These are phyloP conservation scores for Wakefieldia striispora DNA, from an alignment of 768 basidiomycete species.

Conservation along the genomic window DNA sequence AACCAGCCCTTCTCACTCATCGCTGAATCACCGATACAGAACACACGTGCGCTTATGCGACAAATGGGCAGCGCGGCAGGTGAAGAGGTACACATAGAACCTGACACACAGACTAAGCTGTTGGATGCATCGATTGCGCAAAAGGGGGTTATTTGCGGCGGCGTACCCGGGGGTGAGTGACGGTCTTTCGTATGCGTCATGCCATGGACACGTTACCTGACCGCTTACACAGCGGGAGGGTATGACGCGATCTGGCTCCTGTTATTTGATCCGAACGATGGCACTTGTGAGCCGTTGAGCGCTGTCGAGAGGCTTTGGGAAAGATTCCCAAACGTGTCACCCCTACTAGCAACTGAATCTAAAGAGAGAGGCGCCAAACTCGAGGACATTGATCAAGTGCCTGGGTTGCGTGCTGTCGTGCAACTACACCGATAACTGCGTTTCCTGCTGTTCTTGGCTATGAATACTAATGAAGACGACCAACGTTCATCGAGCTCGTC, in stretches of 20 bases:
- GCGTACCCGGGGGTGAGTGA: conserved; percentile 89
- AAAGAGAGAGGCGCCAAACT: conserved; percentile 60
- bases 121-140: conserved; percentile 74
- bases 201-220: neutral
- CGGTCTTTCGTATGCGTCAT: neutral
- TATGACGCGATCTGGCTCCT: conserved; percentile 97
- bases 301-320: conserved; percentile 72
- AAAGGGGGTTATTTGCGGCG: conserved; percentile 89
- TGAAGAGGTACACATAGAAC: conserved; percentile 82
- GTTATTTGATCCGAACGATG: conserved; percentile 58
- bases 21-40: conserved; percentile 38
- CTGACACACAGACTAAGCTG: conserved; percentile 78
- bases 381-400: conserved; percentile 56
- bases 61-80: conserved; percentile 71
- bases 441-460: too few species aligned
- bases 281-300: conserved; percentile 49
- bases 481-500: too few species aligned
- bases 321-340: conserved; percentile 61
- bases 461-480: too few species aligned
- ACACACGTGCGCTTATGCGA: conserved; percentile 77
- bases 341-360: conserved; percentile 71
- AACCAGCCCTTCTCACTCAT: neutral
- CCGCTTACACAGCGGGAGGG: conserved; percentile 70
- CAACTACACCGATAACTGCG: conserved; percentile 12
- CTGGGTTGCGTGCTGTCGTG: conserved; percentile 49